phyloP scores from a whole-genome alignment of 2,329 filamentous ascomycete species.

The Hysterium pulicare region DNA sequence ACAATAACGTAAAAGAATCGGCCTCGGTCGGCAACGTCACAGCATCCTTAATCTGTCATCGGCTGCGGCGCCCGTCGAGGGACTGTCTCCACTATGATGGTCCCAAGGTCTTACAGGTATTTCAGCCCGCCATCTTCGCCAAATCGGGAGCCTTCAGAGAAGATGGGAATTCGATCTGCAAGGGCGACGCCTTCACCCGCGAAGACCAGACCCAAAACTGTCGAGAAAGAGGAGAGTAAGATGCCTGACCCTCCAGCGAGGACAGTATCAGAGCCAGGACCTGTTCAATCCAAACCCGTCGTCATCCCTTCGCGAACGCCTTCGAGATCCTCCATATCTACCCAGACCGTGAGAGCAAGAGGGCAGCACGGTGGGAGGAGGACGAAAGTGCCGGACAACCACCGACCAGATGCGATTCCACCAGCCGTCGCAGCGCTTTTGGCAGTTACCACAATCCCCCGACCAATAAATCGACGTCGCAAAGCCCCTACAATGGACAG shows the following conservation, averaged over 20 bases:
- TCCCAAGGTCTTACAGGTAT: conserved; percentile 46
- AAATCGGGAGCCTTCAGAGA: conserved; percentile 17
- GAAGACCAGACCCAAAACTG: not conserved
- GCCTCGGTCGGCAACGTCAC: conserved; percentile 23
- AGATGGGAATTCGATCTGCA: conserved; percentile 28
- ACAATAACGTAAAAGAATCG: conserved; percentile 37
- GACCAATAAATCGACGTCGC: conserved; percentile 42
- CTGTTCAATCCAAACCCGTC: conserved; percentile 39
- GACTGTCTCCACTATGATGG: conserved; percentile 38
- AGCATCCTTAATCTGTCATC: not conserved
- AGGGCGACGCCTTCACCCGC: conserved; percentile 12
- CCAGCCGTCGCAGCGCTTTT: conserved; percentile 57
- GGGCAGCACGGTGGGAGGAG: conserved; percentile 28
- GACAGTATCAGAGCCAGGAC: conserved; percentile 20
- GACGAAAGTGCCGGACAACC: conserved; percentile 25
- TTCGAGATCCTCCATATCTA: conserved; percentile 22
- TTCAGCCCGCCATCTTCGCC: conserved; percentile 32
- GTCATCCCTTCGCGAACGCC: conserved; percentile 39
- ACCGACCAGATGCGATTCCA: conserved; percentile 47
- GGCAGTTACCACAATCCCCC: conserved; percentile 58
- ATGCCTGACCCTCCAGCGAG: conserved; percentile 7
- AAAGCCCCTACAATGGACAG: conserved; percentile 41
- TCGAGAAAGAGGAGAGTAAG: conserved; percentile 8
- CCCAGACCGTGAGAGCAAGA: conserved; percentile 28
- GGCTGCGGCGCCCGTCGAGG: conserved; percentile 15